phyloP scores from a whole-genome alignment of 805 yeast genomes.

The Candida koratica region DNA sequence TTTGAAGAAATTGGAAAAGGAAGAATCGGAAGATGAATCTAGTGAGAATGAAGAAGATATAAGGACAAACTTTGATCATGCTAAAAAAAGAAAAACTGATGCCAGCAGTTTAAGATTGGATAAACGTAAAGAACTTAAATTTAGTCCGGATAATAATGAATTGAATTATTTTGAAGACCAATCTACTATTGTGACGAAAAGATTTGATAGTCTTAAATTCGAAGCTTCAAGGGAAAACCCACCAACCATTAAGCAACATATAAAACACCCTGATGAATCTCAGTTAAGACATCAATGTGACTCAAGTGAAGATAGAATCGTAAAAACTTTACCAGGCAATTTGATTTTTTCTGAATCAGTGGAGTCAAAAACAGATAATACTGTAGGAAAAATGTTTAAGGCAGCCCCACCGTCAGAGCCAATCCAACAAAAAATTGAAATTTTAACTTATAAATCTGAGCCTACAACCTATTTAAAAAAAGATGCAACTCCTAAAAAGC shows the following conservation, averaged over 20 bases:
- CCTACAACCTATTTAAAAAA: slow-evolving; percentile 6
- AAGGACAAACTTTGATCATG: background rate
- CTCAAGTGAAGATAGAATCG: background rate
- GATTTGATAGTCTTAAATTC: background rate
- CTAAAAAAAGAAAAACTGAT: slow-evolving; percentile 1
- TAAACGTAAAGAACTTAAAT: slow-evolving; percentile 4
- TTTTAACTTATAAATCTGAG: slow-evolving; percentile 3
- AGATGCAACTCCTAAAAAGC: background rate
- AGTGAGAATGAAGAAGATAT: background rate
- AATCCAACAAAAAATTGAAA: slow-evolving; percentile 10
- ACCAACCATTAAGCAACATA: background rate
- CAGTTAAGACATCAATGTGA: background rate
- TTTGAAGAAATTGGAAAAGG: slow-evolving; percentile 3
- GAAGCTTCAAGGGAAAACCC: background rate
- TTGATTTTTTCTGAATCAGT: background rate
- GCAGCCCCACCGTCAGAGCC: slow-evolving; percentile 15
- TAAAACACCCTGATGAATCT: background rate
- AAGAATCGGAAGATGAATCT: background rate
- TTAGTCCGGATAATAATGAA: background rate
- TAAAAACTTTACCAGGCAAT: background rate
- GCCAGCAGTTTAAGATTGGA: slow-evolving; percentile 1
- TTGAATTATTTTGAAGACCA: background rate
- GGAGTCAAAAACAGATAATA: background rate
- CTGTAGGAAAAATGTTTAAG: slow-evolving; percentile 4
- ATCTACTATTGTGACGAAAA: background rate